A percentile compares a stretch with the other conserved stretches of the same genome.
Conservation (phyloP, 192 early-diverging fungal genomes). For the Coemansia sp. region DNA sequence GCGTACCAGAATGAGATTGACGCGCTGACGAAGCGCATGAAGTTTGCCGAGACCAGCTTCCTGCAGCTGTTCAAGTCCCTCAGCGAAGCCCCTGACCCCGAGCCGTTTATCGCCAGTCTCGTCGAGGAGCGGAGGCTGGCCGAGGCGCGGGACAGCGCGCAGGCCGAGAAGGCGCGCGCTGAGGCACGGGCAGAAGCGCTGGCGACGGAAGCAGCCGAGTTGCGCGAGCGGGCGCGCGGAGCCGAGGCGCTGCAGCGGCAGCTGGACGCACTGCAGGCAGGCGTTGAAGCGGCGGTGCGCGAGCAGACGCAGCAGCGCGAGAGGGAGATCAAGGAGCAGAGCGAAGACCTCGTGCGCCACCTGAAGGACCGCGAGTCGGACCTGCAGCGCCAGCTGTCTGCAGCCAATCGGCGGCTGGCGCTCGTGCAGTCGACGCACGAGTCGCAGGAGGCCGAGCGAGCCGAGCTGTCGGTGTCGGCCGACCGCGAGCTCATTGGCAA, state of each 20-base stretch:
- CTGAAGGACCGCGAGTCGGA: constrained; percentile 85
- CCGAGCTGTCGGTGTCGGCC: constrained; percentile 58
- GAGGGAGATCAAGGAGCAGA: constrained; percentile 67
- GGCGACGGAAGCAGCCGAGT: constrained; percentile 56
- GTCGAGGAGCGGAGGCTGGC: constrained; percentile 15
- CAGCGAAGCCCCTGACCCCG: constrained; percentile 82
- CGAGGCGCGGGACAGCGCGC: neutral
- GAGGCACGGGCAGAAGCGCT: constrained; percentile 45
- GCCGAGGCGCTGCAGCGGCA: neutral
- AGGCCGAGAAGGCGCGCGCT: constrained; percentile 30
- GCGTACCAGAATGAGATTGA: constrained; percentile 97
- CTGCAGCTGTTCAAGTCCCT: constrained; percentile 78
- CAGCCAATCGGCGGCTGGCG: constrained; percentile 72
- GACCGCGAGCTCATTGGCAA: constrained; percentile 77
- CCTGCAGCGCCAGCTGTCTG: constrained; percentile 78
- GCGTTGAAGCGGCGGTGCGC: constrained; percentile 68
- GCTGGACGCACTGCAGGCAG: constrained; percentile 7
- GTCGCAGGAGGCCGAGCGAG: constrained; percentile 28
- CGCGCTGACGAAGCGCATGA: constrained; percentile 77
- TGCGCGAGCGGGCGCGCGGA: constrained; percentile 57
- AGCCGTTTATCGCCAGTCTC: constrained; percentile 63
- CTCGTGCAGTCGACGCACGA: constrained; percentile 70
- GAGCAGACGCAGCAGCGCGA: constrained; percentile 71
- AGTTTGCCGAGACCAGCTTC: constrained; percentile 80
- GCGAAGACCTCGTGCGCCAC: constrained; percentile 76